These are phyloP conservation scores for Dissoconium aciculare DNA, from an alignment of 2,329 filamentous ascomycete species.

Conservation along the genomic window DNA sequence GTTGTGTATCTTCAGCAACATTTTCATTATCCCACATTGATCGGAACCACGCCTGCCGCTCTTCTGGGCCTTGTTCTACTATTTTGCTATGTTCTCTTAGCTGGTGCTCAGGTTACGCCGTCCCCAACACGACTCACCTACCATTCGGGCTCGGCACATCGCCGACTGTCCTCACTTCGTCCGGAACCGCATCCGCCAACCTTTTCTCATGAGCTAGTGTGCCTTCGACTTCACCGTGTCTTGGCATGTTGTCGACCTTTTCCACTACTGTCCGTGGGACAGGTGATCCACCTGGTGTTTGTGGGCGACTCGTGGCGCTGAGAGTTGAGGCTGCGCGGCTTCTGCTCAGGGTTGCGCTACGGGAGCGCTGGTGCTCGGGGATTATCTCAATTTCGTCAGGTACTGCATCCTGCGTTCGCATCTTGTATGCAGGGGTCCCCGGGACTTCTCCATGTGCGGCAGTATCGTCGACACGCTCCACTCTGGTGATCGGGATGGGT, in stretches of 20 bases:
- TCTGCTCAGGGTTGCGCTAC: constrained; percentile 25
- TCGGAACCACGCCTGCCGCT: constrained; percentile 20
- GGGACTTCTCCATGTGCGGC: constrained; percentile 47
- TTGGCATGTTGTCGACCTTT: constrained; percentile 42
- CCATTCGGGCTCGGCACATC: constrained; percentile 34
- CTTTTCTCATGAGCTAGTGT: constrained; percentile 43
- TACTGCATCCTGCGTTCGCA: constrained; percentile 43
- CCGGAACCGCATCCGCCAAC: constrained; percentile 44
- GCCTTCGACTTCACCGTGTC: constrained; percentile 47
- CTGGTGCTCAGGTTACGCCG: constrained; percentile 1
- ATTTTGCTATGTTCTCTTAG: constrained; percentile 9
- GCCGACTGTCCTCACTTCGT: constrained; percentile 38
- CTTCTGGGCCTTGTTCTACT: constrained; percentile 16
- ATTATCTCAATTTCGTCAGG: constrained; percentile 50
- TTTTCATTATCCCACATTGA: constrained; percentile 20
- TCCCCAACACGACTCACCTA: constrained; percentile 37
- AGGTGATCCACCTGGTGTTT: constrained; percentile 37
- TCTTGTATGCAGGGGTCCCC: constrained; percentile 45
- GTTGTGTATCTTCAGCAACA: constrained; percentile 19
- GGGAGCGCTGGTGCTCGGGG: constrained; percentile 27
- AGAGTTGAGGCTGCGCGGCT: constrained; percentile 22
- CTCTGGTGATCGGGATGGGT: constrained; percentile 45
- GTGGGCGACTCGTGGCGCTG: constrained; percentile 30
- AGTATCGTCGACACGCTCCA: constrained; percentile 46
- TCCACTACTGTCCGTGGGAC: constrained; percentile 48